These are phyloP conservation scores for Rhodotorula sp. DNA, from an alignment of 1,284 basidiomycete species.

Conservation along the genomic window DNA sequence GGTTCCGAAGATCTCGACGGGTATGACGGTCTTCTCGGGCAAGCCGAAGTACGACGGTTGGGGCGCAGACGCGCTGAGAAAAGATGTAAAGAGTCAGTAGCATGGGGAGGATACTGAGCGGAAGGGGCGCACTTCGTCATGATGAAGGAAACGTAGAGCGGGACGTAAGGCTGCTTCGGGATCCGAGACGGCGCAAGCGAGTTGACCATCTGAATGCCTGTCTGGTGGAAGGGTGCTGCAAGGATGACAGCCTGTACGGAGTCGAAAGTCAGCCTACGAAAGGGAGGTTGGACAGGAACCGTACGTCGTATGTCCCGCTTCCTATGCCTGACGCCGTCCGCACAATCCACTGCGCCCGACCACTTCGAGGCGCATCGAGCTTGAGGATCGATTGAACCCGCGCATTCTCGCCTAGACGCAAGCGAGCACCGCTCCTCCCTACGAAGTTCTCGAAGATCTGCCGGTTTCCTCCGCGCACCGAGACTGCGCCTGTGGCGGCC, in stretches of 20 bases:
- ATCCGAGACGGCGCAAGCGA: slow-evolving; percentile 52
- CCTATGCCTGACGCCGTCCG: slow-evolving; percentile 23
- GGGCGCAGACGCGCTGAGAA: slow-evolving; percentile 54
- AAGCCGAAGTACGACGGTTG: slow-evolving; percentile 71
- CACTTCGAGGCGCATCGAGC: slow-evolving; percentile 19
- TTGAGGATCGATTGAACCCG: slow-evolving; percentile 57
- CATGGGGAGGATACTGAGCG: no score
- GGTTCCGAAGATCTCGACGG: slow-evolving; percentile 68
- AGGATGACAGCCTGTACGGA: slow-evolving; percentile 60
- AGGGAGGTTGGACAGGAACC: not conserved
- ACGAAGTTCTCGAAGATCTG: slow-evolving; percentile 81
- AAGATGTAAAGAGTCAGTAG: no score
- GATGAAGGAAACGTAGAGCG: slow-evolving; percentile 83
- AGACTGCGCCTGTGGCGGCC: slow-evolving; percentile 66
- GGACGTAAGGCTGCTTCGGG: slow-evolving; percentile 70
- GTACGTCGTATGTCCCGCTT: slow-evolving; percentile 32
- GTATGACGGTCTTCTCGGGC: slow-evolving; percentile 54
- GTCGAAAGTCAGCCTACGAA: not conserved
- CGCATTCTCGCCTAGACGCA: slow-evolving; percentile 47
- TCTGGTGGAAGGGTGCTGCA: slow-evolving; percentile 70
- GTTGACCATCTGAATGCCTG: slow-evolving; percentile 51
- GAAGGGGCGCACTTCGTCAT: slow-evolving; percentile 59
- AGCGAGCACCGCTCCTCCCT: slow-evolving; percentile 58
- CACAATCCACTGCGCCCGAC: slow-evolving; percentile 41
- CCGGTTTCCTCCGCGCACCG: slow-evolving; percentile 77